A percentile compares a stretch with the other conserved stretches of the same genome.
Conservation (phyloP, 1,284 basidiomycete species). For the Paramarasmius palmivorus region DNA sequence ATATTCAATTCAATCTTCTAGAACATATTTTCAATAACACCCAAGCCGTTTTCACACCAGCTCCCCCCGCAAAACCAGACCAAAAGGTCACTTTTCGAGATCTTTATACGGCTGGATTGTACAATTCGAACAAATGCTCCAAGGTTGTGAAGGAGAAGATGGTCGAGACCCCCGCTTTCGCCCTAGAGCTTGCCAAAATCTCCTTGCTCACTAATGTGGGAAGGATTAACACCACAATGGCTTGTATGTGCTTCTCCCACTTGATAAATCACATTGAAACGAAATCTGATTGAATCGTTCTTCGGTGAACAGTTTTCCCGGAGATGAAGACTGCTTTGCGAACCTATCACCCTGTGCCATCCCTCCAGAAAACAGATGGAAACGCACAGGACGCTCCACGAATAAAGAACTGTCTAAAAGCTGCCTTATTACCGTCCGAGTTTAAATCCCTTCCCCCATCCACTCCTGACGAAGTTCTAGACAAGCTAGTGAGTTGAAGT, state of each 20-base stretch:
- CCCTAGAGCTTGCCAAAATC: conserved; percentile 81
- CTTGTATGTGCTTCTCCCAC: conserved; percentile 58
- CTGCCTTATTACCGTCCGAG: conserved; percentile 75
- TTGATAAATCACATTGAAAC: not conserved
- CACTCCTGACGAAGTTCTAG: conserved; percentile 70
- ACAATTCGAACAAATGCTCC: conserved; percentile 81
- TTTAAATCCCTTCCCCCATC: conserved; percentile 63
- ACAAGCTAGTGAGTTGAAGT: conserved; percentile 50
- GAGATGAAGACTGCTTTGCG: conserved; percentile 86
- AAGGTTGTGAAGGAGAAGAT: conserved; percentile 88
- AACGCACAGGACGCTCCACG: conserved; percentile 85
- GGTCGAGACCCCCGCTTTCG: conserved; percentile 76
- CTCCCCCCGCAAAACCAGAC: conserved; percentile 40
- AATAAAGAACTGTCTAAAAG: conserved; percentile 78
- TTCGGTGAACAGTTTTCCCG: conserved; percentile 56
- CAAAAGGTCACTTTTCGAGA: conserved; percentile 76
- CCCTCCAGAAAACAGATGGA: conserved; percentile 79
- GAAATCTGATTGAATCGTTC: conserved; percentile 34
- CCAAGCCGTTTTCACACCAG: conserved; percentile 71
- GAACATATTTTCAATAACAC: conserved; percentile 75
- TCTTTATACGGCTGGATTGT: conserved; percentile 80
- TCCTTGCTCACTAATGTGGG: conserved; percentile 89
- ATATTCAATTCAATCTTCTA: conserved; percentile 86
- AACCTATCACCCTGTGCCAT: conserved; percentile 83
- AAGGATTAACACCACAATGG: conserved; percentile 93